phyloP scores from a whole-genome alignment of 306 rosid genomes.

The Casuarina glauca region DNA sequence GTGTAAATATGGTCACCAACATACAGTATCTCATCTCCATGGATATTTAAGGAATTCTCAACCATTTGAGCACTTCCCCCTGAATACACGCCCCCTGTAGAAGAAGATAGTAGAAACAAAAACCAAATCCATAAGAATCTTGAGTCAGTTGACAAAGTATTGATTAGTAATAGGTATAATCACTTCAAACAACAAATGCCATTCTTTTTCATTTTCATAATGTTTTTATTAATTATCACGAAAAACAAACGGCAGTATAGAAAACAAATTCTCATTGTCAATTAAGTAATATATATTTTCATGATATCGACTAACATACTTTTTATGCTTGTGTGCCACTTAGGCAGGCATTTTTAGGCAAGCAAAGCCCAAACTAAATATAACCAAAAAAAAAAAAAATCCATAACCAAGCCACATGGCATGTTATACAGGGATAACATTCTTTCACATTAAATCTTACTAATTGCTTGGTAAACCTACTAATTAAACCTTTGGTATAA shows the following conservation, averaged over 20 bases:
- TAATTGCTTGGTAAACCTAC: neutral
- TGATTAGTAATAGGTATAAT: neutral
- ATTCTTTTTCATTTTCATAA: neutral
- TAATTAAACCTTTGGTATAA: neutral
- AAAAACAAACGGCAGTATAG: too few relatives aligned
- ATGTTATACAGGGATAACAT: neutral
- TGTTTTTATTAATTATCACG: too few relatives aligned
- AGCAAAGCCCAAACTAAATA: neutral
- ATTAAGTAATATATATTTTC: neutral
- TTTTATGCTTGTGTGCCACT: neutral
- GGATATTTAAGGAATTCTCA: slow-evolving; percentile 78
- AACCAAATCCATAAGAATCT: slow-evolving; percentile 1
- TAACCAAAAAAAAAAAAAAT: neutral
- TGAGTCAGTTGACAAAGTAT: slow-evolving; percentile 8
- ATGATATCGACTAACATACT: neutral
- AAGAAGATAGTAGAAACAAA: slow-evolving; percentile 19
- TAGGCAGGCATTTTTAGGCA: neutral
- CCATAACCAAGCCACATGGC: neutral
- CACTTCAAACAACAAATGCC: neutral
- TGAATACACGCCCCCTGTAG: slow-evolving; percentile 90
- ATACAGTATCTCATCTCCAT: slow-evolving; percentile 94
- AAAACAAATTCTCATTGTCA: too few relatives aligned
- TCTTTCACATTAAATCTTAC: neutral
- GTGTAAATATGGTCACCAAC: slow-evolving; percentile 99
- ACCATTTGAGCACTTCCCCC: slow-evolving; percentile 98